Evolutionary conservation across 768 basidiomycete genomes (phyloP).

Genomic region (Leucocoprinus leucothites): DNA sequence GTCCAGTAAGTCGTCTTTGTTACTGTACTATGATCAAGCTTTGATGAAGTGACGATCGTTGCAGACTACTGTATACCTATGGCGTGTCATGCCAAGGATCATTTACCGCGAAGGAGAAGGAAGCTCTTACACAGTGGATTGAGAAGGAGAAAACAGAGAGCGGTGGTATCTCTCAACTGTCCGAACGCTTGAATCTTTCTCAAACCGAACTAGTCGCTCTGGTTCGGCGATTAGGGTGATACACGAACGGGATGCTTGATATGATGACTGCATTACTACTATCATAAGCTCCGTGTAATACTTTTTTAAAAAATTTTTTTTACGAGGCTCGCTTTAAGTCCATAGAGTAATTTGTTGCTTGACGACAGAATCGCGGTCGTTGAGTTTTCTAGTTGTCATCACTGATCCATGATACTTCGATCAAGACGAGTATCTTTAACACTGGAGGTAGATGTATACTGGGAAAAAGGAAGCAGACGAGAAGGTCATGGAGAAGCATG

Average conservation of each 20-base stretch:
- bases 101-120: slow-evolving; percentile 25
- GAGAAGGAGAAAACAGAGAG: slow-evolving; percentile 12
- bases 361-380: not conserved
- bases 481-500: not conserved
- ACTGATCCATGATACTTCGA: no score
- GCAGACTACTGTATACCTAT: slow-evolving; percentile 50
- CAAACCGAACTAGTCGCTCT: slow-evolving; percentile 23
- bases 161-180: slow-evolving; percentile 17
- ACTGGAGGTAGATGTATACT: no score
- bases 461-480: no score
- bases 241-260: no score
- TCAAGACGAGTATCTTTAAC: no score
- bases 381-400: no score
- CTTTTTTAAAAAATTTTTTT: not conserved
- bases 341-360: not conserved
- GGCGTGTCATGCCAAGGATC: slow-evolving; percentile 34
- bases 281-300: not conserved
- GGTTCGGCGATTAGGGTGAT: slow-evolving; percentile 13
- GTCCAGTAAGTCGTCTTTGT: slow-evolving; percentile 38
- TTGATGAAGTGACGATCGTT: not conserved
- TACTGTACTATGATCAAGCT: not conserved
- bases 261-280: no score
- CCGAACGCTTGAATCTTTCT: slow-evolving; percentile 27
- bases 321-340: not conserved
- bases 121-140: slow-evolving; percentile 26